phyloP scores from a whole-genome alignment of 345 rosid genomes.

The Turnera subulata region DNA sequence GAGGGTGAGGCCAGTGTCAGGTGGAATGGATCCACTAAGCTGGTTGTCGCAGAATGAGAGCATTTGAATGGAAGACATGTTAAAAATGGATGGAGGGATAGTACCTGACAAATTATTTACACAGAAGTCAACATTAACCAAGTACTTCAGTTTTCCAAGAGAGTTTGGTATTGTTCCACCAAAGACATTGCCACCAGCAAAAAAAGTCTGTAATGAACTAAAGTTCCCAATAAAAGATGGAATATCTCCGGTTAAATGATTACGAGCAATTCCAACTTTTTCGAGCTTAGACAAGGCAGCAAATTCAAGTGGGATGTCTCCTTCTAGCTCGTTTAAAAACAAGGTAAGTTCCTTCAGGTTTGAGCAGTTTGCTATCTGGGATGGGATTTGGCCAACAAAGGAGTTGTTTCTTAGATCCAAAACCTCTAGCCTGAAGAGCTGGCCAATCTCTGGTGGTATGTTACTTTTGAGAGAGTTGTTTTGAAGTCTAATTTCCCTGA shows the following conservation, averaged over 20 bases:
- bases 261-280: not conserved
- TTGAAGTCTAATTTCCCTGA: not conserved
- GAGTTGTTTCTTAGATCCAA: not conserved
- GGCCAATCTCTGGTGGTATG: conserved; percentile 17
- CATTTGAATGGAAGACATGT: not conserved
- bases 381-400: conserved; percentile 13
- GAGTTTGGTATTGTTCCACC: not conserved
- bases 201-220: not conserved
- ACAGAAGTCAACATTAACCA: not conserved
- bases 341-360: not conserved
- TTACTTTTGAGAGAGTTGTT: not conserved
- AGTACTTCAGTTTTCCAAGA: not conserved
- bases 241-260: not conserved
- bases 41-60: not conserved
- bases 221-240: not conserved
- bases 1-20: not conserved
- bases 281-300: not conserved
- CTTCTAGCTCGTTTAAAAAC: too few species aligned
- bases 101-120: not conserved
- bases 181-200: not conserved
- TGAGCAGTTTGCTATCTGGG: conserved; percentile 8
- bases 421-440: conserved; percentile 5
- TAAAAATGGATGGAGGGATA: not conserved
- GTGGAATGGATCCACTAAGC: conserved; percentile 1
- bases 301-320: not conserved